Percentiles rank a stretch among this genome's conserved stretches.
Evolutionary conservation across 2,329 filamentous ascomycete species (phyloP).

Genomic region (Parastagonospora nodorum): DNA sequence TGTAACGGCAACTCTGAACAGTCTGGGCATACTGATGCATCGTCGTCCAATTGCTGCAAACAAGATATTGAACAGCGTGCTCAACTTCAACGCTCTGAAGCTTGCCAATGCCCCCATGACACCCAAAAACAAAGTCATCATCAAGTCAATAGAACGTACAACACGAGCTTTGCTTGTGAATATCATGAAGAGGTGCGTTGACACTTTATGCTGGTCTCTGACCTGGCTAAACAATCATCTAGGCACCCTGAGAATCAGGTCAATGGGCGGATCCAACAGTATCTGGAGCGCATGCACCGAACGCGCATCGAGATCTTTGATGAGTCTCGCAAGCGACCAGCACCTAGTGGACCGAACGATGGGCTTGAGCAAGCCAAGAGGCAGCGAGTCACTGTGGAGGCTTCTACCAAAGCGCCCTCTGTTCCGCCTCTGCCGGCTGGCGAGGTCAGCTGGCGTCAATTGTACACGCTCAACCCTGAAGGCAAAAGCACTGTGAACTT

Average conservation of each 20-base stretch:
- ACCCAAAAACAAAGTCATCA: conserved; percentile 76
- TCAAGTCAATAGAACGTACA: conserved; percentile 95
- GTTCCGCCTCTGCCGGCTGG: conserved; percentile 76
- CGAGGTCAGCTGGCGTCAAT: conserved; percentile 76
- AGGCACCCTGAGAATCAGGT: conserved; percentile 83
- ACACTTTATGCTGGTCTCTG: background rate
- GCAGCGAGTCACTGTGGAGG: conserved; percentile 67
- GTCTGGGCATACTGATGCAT: conserved; percentile 80
- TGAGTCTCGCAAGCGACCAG: conserved; percentile 77
- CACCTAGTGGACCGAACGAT: conserved; percentile 72
- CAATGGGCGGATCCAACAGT: conserved; percentile 79
- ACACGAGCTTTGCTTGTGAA: conserved; percentile 83
- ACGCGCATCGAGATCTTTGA: conserved; percentile 79
- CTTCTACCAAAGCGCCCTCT: conserved; percentile 50
- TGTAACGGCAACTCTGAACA: conserved; percentile 90
- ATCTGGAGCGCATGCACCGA: conserved; percentile 81
- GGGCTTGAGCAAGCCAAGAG: conserved; percentile 80
- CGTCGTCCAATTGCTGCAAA: conserved; percentile 79
- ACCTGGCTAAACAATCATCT: conserved; percentile 3
- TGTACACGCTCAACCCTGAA: conserved; percentile 85
- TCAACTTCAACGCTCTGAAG: conserved; percentile 91
- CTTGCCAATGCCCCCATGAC: conserved; percentile 78
- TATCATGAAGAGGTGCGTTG: conserved; percentile 72
- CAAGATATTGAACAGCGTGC: conserved; percentile 81
- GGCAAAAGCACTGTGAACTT: conserved; percentile 71